Evolutionary conservation across 2,329 filamentous ascomycete genomes (phyloP).

Genomic region (Trichoderma afroharzianum): DNA sequence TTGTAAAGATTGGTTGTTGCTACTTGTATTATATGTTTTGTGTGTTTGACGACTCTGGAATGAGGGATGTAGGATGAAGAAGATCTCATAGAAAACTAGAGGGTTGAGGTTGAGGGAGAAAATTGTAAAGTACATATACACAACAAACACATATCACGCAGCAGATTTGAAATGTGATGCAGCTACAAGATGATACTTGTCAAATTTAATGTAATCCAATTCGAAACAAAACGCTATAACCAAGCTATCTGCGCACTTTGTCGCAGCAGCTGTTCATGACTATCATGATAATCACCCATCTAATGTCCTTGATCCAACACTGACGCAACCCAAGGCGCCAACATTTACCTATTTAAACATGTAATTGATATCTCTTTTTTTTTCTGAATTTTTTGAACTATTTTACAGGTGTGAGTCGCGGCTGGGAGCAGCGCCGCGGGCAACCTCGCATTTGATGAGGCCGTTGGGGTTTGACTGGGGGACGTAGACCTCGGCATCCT

Average conservation of each 20-base stretch:
- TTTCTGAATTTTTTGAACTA: not conserved
- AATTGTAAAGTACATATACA: not conserved
- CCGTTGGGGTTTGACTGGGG: slow-evolving; percentile 93
- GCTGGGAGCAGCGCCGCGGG: slow-evolving; percentile 38
- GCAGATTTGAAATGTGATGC: not conserved
- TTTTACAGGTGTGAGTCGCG: not conserved
- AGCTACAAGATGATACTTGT: not conserved
- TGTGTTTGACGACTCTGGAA: slow-evolving; percentile 19
- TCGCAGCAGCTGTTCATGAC: not conserved
- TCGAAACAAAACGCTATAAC: not conserved
- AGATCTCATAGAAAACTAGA: not conserved
- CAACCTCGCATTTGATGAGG: slow-evolving; percentile 89
- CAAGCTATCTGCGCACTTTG: not conserved
- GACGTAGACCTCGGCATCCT: slow-evolving; percentile 91
- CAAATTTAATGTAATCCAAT: not conserved
- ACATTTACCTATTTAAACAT: not conserved
- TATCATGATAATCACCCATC: not conserved
- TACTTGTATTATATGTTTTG: slow-evolving; percentile 31
- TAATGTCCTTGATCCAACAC: not conserved
- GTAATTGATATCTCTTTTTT: not conserved
- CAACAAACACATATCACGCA: not conserved
- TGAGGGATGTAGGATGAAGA: not conserved
- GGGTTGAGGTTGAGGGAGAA: not conserved
- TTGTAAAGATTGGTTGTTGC: slow-evolving; percentile 27
- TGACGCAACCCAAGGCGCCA: not conserved